phyloP scores from a whole-genome alignment of 2,329 filamentous ascomycete species.

The Truncatella angustata region DNA sequence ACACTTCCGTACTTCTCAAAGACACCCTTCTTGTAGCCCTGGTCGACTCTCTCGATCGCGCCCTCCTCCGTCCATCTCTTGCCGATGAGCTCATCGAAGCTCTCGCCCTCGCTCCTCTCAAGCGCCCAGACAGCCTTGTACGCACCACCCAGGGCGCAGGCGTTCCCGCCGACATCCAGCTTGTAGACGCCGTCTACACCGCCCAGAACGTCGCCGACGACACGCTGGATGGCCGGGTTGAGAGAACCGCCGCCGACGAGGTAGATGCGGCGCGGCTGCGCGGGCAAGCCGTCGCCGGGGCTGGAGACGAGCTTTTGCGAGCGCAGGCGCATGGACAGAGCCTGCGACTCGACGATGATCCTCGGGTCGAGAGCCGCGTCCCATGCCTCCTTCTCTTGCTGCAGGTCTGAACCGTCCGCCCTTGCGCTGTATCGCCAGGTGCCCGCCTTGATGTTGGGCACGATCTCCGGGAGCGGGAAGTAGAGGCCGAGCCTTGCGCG shows the following conservation, averaged over 20 bases:
- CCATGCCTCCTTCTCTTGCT: constrained; percentile 45
- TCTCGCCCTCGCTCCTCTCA: constrained; percentile 66
- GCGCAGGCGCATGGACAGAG: constrained; percentile 85
- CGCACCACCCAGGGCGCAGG: constrained; percentile 88
- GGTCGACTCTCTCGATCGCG: constrained; percentile 78
- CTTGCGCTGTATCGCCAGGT: constrained; percentile 77
- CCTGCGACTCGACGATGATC: constrained; percentile 89
- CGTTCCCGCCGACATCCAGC: constrained; percentile 91
- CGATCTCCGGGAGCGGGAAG: constrained; percentile 93
- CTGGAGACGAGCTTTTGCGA: constrained; percentile 71
- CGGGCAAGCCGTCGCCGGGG: constrained; percentile 59
- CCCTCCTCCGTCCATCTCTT: constrained; percentile 81
- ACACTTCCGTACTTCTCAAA: constrained; percentile 79
- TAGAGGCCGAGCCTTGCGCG: constrained; percentile 87
- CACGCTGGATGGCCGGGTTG: constrained; percentile 83
- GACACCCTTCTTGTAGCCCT: constrained; percentile 72
- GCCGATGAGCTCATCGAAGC: constrained; percentile 85
- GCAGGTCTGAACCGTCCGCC: constrained; percentile 52
- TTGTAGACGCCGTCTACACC: constrained; percentile 87
- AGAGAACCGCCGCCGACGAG: constrained; percentile 89
- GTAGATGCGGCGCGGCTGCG: constrained; percentile 87
- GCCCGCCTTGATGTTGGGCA: constrained; percentile 83
- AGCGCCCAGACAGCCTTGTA: constrained; percentile 96
- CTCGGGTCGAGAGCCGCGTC: constrained; percentile 72
- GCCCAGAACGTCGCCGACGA: constrained; percentile 85